Percentiles rank a stretch among this genome's conserved stretches.
Evolutionary conservation across 495 filamentous ascomycete genomes (phyloP).

Genomic region (Aspergillus ostianus): DNA sequence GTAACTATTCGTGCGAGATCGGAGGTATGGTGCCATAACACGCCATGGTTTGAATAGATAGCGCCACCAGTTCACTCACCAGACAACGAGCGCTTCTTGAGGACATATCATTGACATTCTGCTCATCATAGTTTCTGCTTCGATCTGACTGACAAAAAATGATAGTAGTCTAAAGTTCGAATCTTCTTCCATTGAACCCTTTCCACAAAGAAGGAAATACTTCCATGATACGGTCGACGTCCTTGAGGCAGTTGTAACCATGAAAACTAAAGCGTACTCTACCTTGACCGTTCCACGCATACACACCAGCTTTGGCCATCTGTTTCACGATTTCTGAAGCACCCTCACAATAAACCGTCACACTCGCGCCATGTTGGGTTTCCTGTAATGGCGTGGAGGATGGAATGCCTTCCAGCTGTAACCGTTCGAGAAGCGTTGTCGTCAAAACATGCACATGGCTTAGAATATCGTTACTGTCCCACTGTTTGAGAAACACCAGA

Average conservation of each 20-base stretch:
- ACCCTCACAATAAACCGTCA: slow-evolving; percentile 1
- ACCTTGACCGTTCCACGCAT: slow-evolving; percentile 10
- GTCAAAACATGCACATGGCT: slow-evolving; percentile 2
- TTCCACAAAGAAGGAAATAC: slow-evolving; percentile 1
- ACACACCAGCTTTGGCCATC: slow-evolving; percentile 2
- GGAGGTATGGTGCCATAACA: too few relatives aligned
- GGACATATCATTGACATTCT: too few relatives aligned
- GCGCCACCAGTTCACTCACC: too few relatives aligned
- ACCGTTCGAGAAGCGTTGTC: not conserved
- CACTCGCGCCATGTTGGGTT: not conserved
- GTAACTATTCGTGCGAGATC: too few relatives aligned
- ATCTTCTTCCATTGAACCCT: not conserved
- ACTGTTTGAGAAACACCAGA: slow-evolving; percentile 1
- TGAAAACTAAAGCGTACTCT: slow-evolving; percentile 7
- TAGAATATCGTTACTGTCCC: not conserved
- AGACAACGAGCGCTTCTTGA: too few relatives aligned
- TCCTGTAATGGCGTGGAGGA: slow-evolving; percentile 3
- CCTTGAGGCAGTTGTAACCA: not conserved
- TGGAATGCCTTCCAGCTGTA: not conserved
- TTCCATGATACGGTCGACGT: not conserved
- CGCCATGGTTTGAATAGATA: too few relatives aligned
- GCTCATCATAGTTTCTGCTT: too few relatives aligned
- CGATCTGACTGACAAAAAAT: too few relatives aligned
- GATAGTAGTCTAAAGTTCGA: not conserved
- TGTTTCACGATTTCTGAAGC: not conserved